These are phyloP conservation scores for Fusarium sp. DNA, from an alignment of 2,329 filamentous ascomycete genomes.

Conservation along the genomic window DNA sequence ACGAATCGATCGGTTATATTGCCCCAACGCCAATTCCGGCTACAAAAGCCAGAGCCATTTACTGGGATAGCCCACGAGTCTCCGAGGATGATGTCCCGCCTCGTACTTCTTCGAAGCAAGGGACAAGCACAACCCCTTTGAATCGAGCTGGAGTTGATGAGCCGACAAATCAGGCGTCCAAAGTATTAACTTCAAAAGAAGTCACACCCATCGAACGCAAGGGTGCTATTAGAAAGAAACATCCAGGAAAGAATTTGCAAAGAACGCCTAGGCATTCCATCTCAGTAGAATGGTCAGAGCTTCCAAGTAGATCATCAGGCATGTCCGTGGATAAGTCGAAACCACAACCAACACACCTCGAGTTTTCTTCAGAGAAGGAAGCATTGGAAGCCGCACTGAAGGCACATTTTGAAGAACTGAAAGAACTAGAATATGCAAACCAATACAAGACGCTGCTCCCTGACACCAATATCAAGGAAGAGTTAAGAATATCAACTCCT, in stretches of 20 bases:
- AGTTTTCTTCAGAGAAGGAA: conserved; percentile 33
- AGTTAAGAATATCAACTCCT: neutral
- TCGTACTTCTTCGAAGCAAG: conserved; percentile 48
- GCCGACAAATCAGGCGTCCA: neutral
- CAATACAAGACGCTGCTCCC: neutral
- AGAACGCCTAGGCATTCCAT: conserved; percentile 10
- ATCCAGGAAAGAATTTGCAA: conserved; percentile 14
- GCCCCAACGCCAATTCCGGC: neutral
- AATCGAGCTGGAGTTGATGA: neutral
- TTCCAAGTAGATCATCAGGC: neutral
- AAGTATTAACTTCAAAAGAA: neutral
- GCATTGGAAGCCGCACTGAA: conserved; percentile 38
- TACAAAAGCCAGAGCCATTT: neutral
- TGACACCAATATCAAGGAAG: neutral
- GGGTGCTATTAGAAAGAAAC: conserved; percentile 38
- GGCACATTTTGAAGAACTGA: conserved; percentile 35
- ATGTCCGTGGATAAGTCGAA: neutral
- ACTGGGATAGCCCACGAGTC: conserved; percentile 29
- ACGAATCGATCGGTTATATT: neutral
- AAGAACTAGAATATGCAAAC: conserved; percentile 17
- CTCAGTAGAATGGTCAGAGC: conserved; percentile 27
- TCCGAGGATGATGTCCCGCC: conserved; percentile 46
- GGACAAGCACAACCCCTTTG: neutral
- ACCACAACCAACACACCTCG: conserved; percentile 6
- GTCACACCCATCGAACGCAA: conserved; percentile 29